A percentile compares a stretch with the other conserved stretches of the same genome.
phyloP scores from a whole-genome alignment of 2,329 filamentous ascomycete species.

The Sphaerulina vaccinii region DNA sequence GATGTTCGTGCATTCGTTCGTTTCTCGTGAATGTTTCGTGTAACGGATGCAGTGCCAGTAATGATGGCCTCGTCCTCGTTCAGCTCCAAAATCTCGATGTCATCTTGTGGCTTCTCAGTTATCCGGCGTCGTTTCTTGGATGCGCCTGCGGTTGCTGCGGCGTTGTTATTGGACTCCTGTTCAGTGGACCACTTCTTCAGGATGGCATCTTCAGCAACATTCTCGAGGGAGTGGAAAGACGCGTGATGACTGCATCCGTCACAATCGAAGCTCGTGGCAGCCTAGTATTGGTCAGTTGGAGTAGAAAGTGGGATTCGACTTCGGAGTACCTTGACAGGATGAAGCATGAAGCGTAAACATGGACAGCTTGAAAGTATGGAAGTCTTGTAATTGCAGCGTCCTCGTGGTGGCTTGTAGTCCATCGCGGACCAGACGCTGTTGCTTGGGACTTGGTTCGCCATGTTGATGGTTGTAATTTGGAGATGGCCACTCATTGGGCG shows the following conservation, averaged over 20 bases:
- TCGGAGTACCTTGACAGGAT: conserved; percentile 58
- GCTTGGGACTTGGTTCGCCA: conserved; percentile 33
- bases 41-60: background rate
- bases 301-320: conserved; percentile 12
- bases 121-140: conserved; percentile 32
- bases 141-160: conserved; percentile 15
- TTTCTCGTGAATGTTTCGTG: background rate
- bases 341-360: conserved; percentile 58
- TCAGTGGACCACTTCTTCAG: conserved; percentile 46
- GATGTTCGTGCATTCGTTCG: background rate
- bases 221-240: conserved; percentile 55
- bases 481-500: background rate
- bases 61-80: conserved; percentile 10
- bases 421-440: conserved; percentile 53
- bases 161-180: conserved; percentile 30
- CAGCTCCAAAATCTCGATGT: conserved; percentile 22
- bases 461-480: conserved; percentile 9
- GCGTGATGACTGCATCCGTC: conserved; percentile 58
- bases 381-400: conserved; percentile 52
- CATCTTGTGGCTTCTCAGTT: conserved; percentile 18
- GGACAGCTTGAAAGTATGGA: conserved; percentile 51
- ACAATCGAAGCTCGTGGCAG: conserved; percentile 54
- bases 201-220: conserved; percentile 49
- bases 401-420: conserved; percentile 52
- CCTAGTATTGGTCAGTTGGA: conserved; percentile 30